These are phyloP conservation scores for Trichocladium uniseriatum DNA, from an alignment of 495 filamentous ascomycete species.

Conservation along the genomic window DNA sequence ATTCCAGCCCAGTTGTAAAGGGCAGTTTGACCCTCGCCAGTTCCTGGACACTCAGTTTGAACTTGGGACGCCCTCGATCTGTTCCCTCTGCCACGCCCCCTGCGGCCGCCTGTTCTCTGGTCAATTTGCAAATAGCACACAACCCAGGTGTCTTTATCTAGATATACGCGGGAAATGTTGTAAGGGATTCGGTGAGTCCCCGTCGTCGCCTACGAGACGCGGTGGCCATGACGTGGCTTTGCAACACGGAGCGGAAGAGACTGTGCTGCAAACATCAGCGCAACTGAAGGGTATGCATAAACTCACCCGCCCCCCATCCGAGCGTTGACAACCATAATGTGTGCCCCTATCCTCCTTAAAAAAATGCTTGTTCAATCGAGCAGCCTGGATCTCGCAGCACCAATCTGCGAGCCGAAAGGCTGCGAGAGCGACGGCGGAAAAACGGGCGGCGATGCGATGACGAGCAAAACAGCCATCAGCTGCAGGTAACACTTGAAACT, in stretches of 20 bases:
- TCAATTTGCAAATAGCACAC: slow-evolving; percentile 15
- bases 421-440: slow-evolving; percentile 17
- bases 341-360: slow-evolving; percentile 18
- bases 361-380: slow-evolving; percentile 20
- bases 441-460: slow-evolving; percentile 7
- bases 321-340: slow-evolving; percentile 16
- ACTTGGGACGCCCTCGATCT: slow-evolving; percentile 8
- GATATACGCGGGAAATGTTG: slow-evolving; percentile 21
- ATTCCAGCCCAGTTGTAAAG: slow-evolving; percentile 14
- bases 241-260: slow-evolving; percentile 14
- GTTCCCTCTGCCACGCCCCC: slow-evolving; percentile 9
- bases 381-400: slow-evolving; percentile 17
- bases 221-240: slow-evolving; percentile 21
- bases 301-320: slow-evolving; percentile 18
- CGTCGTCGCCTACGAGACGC: slow-evolving; percentile 12
- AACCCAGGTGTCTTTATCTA: slow-evolving; percentile 11
- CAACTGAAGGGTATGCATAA: slow-evolving; percentile 26
- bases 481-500: slow-evolving; percentile 22
- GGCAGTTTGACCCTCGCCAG: slow-evolving; percentile 8
- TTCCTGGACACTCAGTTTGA: slow-evolving; percentile 8
- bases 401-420: slow-evolving; percentile 19
- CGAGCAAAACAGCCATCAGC: slow-evolving; percentile 10
- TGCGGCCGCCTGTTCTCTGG: slow-evolving; percentile 12
- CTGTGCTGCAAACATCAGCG: slow-evolving; percentile 12
- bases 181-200: slow-evolving; percentile 16